Percentiles rank a stretch among this genome's conserved stretches.
phyloP scores from a whole-genome alignment of 2,329 filamentous ascomycete species.

The Pezicula radicicola region DNA sequence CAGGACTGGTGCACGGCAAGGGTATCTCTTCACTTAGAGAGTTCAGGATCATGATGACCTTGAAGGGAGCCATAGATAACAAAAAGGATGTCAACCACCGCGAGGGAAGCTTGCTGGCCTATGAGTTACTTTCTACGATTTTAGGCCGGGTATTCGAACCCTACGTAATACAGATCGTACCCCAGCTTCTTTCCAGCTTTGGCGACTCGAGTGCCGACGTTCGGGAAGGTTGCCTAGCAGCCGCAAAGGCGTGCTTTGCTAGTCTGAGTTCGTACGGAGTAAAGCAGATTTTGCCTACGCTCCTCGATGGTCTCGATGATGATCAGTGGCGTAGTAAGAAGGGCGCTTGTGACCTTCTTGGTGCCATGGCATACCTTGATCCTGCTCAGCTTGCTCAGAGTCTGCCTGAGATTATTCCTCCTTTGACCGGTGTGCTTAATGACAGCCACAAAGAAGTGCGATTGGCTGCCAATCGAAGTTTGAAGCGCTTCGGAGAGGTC shows the following conservation, averaged over 20 bases:
- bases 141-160: conserved; percentile 91
- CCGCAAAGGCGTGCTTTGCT: conserved; percentile 91
- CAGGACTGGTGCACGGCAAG: conserved; percentile 84
- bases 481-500: conserved; percentile 97
- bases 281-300: conserved; percentile 86
- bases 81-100: conserved; percentile 89
- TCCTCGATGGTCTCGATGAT: conserved; percentile 89
- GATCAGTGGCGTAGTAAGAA: conserved; percentile 98
- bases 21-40: conserved; percentile 81
- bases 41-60: conserved; percentile 77
- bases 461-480: conserved; percentile 84
- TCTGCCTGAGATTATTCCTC: conserved; percentile 93
- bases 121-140: conserved; percentile 83
- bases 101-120: conserved; percentile 84
- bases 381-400: conserved; percentile 91
- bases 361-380: conserved; percentile 98
- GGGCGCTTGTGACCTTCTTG: conserved; percentile 92
- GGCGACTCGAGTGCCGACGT: conserved; percentile 87
- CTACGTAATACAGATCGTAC: conserved; percentile 93
- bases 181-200: conserved; percentile 84
- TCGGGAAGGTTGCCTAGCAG: conserved; percentile 86
- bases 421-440: conserved; percentile 88
- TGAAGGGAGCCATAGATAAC: conserved; percentile 84
- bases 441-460: conserved; percentile 98
- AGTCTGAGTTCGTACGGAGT: conserved; percentile 94